Conservation (phyloP, 306 rosid species). For the apple (Malus domestica) region ASM211411v1 NC_041793.1:17004501-17005000, state of each 20-base stretch:
- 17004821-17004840: neutral
- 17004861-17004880: neutral
- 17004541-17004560: too few species aligned
- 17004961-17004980: constrained; percentile 21
- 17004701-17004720: too few species aligned
- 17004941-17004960: constrained; percentile 48
- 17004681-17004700: too few species aligned
- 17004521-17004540: too few species aligned
- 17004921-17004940: constrained; percentile 44
- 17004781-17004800: neutral
- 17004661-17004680: too few species aligned
- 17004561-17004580: too few species aligned
- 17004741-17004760: neutral
- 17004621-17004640: too few species aligned
- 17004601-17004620: too few species aligned
- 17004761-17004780: neutral
- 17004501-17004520: too few species aligned
- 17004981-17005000: constrained; percentile 65
- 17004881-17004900: neutral
- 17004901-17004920: neutral
- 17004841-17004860: neutral
- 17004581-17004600: too few species aligned
- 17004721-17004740: neutral
- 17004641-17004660: too few species aligned
- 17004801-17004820: too few species aligned